These are phyloP conservation scores for Medicago truncatula DNA, from an alignment of 306 rosid species.

Conservation along the genomic window MtrunA17r5.0-ANR NC_053042.1:47874501-47875000, in stretches of 20 bases:
- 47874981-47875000: too few relatives aligned
- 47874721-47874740: neutral
- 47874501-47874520: neutral
- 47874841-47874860: neutral
- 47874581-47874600: neutral
- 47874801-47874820: too few relatives aligned
- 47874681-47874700: neutral
- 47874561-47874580: slow-evolving; percentile 15
- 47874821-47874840: neutral
- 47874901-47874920: too few relatives aligned
- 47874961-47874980: too few relatives aligned
- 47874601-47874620: neutral
- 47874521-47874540: slow-evolving; percentile 22
- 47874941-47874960: too few relatives aligned
- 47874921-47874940: too few relatives aligned
- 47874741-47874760: neutral
- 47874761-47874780: neutral
- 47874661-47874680: slow-evolving; percentile 1
- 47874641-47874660: neutral
- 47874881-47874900: too few relatives aligned
- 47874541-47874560: neutral
- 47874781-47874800: neutral
- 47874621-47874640: neutral
- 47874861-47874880: neutral
- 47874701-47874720: neutral